phyloP scores from a whole-genome alignment of 306 rosid species.

The Acacia crassicarpa region DNA sequence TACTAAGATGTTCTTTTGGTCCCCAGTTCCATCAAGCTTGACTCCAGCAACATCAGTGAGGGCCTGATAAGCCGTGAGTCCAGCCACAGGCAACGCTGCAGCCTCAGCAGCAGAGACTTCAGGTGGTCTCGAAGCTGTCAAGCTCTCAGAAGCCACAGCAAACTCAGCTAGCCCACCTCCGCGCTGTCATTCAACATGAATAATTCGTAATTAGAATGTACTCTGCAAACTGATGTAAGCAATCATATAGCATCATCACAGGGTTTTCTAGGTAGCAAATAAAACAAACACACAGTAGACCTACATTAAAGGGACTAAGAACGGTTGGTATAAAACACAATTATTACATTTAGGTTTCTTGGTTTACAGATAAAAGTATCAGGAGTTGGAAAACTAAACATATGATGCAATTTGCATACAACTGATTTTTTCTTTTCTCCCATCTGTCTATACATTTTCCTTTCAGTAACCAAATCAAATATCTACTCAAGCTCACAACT shows the following conservation, averaged over 20 bases:
- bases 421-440: background rate
- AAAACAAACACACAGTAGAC: background rate
- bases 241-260: background rate
- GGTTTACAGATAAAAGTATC: background rate
- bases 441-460: background rate
- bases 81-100: slow-evolving; percentile 61
- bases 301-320: background rate
- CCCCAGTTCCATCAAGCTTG: slow-evolving; percentile 63
- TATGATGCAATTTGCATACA: background rate
- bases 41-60: slow-evolving; percentile 60
- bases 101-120: slow-evolving; percentile 65
- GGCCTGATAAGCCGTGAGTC: slow-evolving; percentile 66
- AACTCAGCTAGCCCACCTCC: slow-evolving; percentile 79
- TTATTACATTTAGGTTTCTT: background rate
- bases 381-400: background rate
- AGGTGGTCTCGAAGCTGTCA: slow-evolving; percentile 51
- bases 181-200: slow-evolving; percentile 42
- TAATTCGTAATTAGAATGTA: background rate
- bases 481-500: background rate
- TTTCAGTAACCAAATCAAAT: background rate
- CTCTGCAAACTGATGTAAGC: background rate
- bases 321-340: background rate
- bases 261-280: background rate
- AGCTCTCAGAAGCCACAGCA: slow-evolving; percentile 44
- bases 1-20: slow-evolving; percentile 48